Evolutionary conservation across 768 basidiomycete species (phyloP).

Genomic region (Chlorophyllum brunneum): DNA sequence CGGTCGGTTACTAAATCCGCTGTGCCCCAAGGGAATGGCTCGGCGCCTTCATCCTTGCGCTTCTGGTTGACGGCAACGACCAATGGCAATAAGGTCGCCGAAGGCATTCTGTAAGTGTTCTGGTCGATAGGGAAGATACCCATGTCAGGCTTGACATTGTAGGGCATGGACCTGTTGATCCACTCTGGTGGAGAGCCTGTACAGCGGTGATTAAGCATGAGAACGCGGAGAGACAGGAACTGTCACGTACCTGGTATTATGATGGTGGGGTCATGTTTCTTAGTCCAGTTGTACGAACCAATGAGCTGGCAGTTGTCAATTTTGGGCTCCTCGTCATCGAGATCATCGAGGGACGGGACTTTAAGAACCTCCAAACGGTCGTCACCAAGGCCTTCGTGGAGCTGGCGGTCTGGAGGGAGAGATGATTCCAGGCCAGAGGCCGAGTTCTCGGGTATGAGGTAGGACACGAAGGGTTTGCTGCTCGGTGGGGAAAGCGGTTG

Average conservation of each 20-base stretch:
- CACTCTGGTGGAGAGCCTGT: slow-evolving; percentile 60
- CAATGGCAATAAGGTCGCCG: slow-evolving; percentile 45
- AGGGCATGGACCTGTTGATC: slow-evolving; percentile 45
- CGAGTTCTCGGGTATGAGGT: background rate
- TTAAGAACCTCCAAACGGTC: slow-evolving; percentile 24
- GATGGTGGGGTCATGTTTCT: slow-evolving; percentile 42
- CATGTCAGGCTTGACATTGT: slow-evolving; percentile 49
- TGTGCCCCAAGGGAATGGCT: slow-evolving; percentile 36
- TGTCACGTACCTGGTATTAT: slow-evolving; percentile 39
- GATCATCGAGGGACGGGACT: slow-evolving; percentile 15
- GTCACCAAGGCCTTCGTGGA: slow-evolving; percentile 31
- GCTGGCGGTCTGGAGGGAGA: slow-evolving; percentile 30
- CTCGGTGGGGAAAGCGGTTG: slow-evolving; percentile 5
- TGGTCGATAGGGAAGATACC: slow-evolving; percentile 53
- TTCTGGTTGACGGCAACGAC: slow-evolving; percentile 52
- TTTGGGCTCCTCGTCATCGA: slow-evolving; percentile 25
- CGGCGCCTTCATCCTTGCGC: slow-evolving; percentile 25
- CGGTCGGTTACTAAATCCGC: slow-evolving; percentile 59
- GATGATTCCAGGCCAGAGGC: slow-evolving; percentile 2
- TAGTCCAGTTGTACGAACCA: slow-evolving; percentile 58
- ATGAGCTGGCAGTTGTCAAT: slow-evolving; percentile 36
- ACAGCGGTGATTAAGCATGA: background rate
- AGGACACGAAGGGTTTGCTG: slow-evolving; percentile 10
- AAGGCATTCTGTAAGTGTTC: slow-evolving; percentile 44
- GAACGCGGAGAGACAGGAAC: background rate